These are phyloP conservation scores for Ustilago hordei DNA, from an alignment of 1,284 basidiomycete genomes.

Conservation along the genomic window DNA sequence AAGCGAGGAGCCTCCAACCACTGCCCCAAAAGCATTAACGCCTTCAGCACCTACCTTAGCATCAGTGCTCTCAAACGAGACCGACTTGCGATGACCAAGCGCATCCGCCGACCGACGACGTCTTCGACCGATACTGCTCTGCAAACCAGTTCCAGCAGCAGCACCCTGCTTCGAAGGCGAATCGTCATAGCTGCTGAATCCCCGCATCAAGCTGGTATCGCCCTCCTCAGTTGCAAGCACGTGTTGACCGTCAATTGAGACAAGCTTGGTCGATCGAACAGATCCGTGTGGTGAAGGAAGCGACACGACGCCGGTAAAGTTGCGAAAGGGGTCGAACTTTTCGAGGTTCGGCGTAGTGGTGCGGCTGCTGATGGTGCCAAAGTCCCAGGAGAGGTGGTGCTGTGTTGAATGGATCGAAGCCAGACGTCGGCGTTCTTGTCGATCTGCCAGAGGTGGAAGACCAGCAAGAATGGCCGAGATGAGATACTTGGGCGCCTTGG, in stretches of 20 bases:
- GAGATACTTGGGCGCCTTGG: conserved; percentile 81
- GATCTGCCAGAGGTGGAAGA: conserved; percentile 56
- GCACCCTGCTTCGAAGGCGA: conserved; percentile 21
- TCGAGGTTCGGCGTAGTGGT: conserved; percentile 39
- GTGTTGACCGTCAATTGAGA: conserved; percentile 51
- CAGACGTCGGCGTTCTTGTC: conserved; percentile 54
- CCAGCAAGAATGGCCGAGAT: conserved; percentile 77
- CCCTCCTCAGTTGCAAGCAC: conserved; percentile 47
- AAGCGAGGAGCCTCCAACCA: conserved; percentile 11
- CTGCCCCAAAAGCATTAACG: background rate
- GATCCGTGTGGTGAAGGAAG: conserved; percentile 50
- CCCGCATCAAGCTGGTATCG: conserved; percentile 19
- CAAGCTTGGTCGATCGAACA: conserved; percentile 41
- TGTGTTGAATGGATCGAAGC: conserved; percentile 55
- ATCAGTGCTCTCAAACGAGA: conserved; percentile 46
- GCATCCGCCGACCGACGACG: conserved; percentile 43
- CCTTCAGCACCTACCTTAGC: conserved; percentile 8
- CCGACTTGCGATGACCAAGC: conserved; percentile 49
- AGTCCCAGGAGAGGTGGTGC: conserved; percentile 60
- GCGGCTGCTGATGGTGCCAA: conserved; percentile 44
- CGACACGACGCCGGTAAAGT: conserved; percentile 54
- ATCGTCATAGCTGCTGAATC: conserved; percentile 36
- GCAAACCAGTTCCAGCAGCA: background rate
- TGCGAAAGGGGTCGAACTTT: conserved; percentile 56
- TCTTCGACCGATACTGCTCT: conserved; percentile 10